A percentile compares a stretch with the other conserved stretches of the same genome.
Evolutionary conservation across 352 stramenopile species (phyloP).

Genomic region (Pythium apleroticum): DNA sequence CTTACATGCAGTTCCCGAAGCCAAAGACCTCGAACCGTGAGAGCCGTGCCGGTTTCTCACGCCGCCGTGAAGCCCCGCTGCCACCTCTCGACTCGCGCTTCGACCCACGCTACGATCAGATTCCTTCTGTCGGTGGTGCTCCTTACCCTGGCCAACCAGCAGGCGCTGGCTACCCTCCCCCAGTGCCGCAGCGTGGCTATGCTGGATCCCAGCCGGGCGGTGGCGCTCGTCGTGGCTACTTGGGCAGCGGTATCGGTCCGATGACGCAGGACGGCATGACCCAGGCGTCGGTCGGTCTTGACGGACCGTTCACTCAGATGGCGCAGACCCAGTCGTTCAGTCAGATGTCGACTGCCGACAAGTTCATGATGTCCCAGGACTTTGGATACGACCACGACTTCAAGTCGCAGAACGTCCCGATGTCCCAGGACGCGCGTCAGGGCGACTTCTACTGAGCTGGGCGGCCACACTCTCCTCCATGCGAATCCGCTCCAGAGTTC

Average conservation of each 20-base stretch:
- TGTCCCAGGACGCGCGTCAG: conserved; percentile 72
- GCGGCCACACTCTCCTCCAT: background rate
- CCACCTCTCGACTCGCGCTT: conserved; percentile 85
- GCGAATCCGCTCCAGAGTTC: background rate
- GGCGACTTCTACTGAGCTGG: conserved; percentile 70
- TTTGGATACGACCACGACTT: conserved; percentile 80
- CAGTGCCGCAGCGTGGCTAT: conserved; percentile 39
- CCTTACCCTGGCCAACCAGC: conserved; percentile 25
- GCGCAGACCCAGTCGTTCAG: conserved; percentile 85
- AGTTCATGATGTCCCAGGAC: conserved; percentile 85
- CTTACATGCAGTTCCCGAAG: conserved; percentile 96
- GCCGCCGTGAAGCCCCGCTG: conserved; percentile 47
- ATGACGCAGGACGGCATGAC: conserved; percentile 80
- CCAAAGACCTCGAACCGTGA: conserved; percentile 45
- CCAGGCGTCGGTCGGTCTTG: conserved; percentile 54
- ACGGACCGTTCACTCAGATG: conserved; percentile 77
- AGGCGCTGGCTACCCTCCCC: conserved; percentile 36
- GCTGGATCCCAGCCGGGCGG: conserved; percentile 12
- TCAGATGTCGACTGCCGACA: conserved; percentile 72
- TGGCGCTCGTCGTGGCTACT: conserved; percentile 28
- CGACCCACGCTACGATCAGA: conserved; percentile 79
- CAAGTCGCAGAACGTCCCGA: conserved; percentile 82
- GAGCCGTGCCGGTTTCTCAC: conserved; percentile 35
- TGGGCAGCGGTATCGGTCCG: conserved; percentile 45
- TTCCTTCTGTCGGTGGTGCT: conserved; percentile 14